A percentile compares a stretch with the other conserved stretches of the same genome.
Conservation (phyloP, 2,329 filamentous ascomycete species). For the Rhynchosporium graminicola region DNA sequence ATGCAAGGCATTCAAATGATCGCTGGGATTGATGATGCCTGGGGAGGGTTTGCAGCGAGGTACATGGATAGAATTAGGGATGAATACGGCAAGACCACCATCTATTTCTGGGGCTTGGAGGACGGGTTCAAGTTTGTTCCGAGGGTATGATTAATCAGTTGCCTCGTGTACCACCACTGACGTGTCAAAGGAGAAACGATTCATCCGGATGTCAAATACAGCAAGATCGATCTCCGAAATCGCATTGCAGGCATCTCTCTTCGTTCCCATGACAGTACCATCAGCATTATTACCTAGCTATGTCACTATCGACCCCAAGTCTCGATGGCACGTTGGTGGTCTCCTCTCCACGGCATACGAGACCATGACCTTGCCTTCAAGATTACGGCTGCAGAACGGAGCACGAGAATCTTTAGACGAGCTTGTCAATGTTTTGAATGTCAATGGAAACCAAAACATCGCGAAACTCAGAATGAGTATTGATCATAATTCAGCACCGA, state of each 20-base stretch:
- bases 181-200: constrained; percentile 56
- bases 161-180: constrained; percentile 21
- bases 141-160: constrained; percentile 48
- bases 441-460: constrained; percentile 77
- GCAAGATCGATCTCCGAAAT: constrained; percentile 71
- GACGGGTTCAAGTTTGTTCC: constrained; percentile 55
- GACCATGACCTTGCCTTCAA: constrained; percentile 73
- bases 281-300: constrained; percentile 57
- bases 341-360: constrained; percentile 77
- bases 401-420: constrained; percentile 55
- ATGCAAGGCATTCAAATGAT: constrained; percentile 85
- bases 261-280: constrained; percentile 72
- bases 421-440: constrained; percentile 67
- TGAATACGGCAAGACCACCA: constrained; percentile 83
- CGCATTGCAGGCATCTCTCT: constrained; percentile 70
- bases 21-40: constrained; percentile 72
- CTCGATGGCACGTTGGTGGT: constrained; percentile 79
- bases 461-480: constrained; percentile 69
- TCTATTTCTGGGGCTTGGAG: constrained; percentile 87
- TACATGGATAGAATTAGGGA: constrained; percentile 81
- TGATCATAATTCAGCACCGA: constrained; percentile 28
- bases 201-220: constrained; percentile 69
- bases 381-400: constrained; percentile 55
- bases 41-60: constrained; percentile 73
- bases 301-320: constrained; percentile 60